phyloP scores from a whole-genome alignment of 345 rosid species.

The Citrus sinensis region DNA sequence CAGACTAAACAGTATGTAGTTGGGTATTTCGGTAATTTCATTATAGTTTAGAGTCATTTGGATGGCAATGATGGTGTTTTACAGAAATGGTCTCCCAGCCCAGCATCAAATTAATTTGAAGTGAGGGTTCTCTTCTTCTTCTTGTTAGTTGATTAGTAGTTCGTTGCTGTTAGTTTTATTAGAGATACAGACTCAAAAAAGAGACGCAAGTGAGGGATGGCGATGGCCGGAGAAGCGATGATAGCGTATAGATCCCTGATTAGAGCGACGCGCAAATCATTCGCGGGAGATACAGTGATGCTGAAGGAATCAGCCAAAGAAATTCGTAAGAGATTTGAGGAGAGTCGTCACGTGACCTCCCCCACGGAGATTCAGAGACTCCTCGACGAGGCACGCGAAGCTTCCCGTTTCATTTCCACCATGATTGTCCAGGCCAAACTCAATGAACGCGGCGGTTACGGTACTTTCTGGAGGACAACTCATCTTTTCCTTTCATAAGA shows the following conservation, averaged over 20 bases:
- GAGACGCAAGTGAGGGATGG: background rate
- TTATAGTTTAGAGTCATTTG: too few relatives aligned
- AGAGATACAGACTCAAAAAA: background rate
- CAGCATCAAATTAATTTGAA: too few relatives aligned
- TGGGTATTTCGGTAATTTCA: background rate
- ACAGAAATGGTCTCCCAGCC: background rate
- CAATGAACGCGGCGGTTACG: slow-evolving; percentile 82
- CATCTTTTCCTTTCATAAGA: too few relatives aligned
- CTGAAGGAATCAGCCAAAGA: slow-evolving; percentile 65
- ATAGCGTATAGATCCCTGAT: slow-evolving; percentile 69
- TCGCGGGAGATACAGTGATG: slow-evolving; percentile 74
- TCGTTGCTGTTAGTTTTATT: background rate
- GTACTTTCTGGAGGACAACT: slow-evolving; percentile 22
- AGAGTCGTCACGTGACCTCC: slow-evolving; percentile 64
- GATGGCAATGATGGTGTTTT: background rate
- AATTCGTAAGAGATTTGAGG: slow-evolving; percentile 76
- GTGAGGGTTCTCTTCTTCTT: background rate
- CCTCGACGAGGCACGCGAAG: slow-evolving; percentile 85
- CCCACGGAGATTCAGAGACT: slow-evolving; percentile 60
- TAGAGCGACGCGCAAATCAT: slow-evolving; percentile 69
- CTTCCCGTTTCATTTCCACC: slow-evolving; percentile 72
- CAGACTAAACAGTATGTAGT: too few relatives aligned
- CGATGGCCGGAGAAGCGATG: slow-evolving; percentile 50
- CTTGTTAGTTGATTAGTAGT: too few relatives aligned
- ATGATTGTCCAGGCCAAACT: slow-evolving; percentile 94